These are phyloP conservation scores for Puccinia novopanici DNA, from an alignment of 1,284 basidiomycete genomes.

Conservation along the genomic window DNA sequence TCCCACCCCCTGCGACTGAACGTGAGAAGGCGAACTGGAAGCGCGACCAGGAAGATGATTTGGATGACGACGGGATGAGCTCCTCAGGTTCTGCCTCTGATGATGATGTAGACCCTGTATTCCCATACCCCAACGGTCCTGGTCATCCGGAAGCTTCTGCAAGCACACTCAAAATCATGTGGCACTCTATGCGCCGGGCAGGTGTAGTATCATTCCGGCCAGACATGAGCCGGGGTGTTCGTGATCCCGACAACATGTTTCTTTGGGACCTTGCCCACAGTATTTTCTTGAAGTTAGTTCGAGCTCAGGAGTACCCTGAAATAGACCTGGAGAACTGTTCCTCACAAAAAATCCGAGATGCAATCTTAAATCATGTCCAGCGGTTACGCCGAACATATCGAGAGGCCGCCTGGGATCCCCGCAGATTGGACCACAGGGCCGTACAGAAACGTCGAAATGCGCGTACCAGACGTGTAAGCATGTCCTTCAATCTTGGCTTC, in stretches of 20 bases:
- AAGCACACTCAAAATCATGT: slow-evolving; percentile 36
- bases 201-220: slow-evolving; percentile 36
- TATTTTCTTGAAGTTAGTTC: slow-evolving; percentile 24
- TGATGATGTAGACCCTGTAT: slow-evolving; percentile 12
- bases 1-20: slow-evolving; percentile 30
- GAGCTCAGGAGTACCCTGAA: slow-evolving; percentile 17
- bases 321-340: slow-evolving; percentile 11
- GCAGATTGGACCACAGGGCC: neutral
- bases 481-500: neutral
- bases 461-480: slow-evolving; percentile 1
- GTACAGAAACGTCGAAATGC: neutral
- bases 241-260: neutral
- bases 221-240: slow-evolving; percentile 7
- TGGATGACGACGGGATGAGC: neutral
- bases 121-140: slow-evolving; percentile 37
- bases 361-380: slow-evolving; percentile 15
- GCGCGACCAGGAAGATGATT: neutral
- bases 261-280: slow-evolving; percentile 28
- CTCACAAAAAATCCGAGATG: neutral
- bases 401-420: neutral
- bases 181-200: slow-evolving; percentile 16
- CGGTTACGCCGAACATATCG: neutral
- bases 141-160: slow-evolving; percentile 27
- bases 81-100: neutral
- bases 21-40: slow-evolving; percentile 30